Evolutionary conservation across 2,329 filamentous ascomycete genomes (phyloP).

Genomic region (Scedosporium minutisporum): DNA sequence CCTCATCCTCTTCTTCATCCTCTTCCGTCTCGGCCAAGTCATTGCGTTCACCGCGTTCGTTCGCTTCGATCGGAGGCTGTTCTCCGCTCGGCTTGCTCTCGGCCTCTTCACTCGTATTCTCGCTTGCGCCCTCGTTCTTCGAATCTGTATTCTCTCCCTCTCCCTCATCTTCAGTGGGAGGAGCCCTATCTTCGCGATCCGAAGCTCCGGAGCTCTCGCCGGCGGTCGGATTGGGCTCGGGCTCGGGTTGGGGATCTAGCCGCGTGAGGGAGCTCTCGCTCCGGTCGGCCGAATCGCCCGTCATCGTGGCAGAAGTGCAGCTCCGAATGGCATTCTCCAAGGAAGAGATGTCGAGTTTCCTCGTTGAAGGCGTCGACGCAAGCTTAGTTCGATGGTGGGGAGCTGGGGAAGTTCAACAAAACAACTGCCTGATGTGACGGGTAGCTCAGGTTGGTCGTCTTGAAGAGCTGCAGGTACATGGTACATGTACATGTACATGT

Average conservation of each 20-base stretch:
- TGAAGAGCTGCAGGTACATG: background rate
- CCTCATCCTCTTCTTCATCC: constrained; percentile 24
- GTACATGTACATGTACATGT: background rate
- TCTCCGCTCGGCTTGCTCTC: constrained; percentile 10
- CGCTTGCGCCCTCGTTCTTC: constrained; percentile 7
- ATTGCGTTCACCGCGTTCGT: constrained; percentile 9
- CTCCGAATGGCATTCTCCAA: background rate
- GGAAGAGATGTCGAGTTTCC: background rate
- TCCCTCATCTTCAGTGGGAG: background rate
- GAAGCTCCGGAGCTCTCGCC: constrained; percentile 5
- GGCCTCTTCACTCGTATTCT: constrained; percentile 15
- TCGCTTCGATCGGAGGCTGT: background rate
- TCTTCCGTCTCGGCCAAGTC: constrained; percentile 16
- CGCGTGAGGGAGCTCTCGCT: background rate
- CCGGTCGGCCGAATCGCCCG: background rate
- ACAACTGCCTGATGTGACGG: background rate
- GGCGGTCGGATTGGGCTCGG: constrained; percentile 7
- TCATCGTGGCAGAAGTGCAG: background rate
- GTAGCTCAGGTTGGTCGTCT: background rate
- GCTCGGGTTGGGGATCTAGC: constrained; percentile 1
- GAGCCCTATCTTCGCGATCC: constrained; percentile 9
- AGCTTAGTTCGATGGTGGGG: background rate
- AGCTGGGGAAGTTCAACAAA: background rate
- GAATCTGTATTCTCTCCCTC: constrained; percentile 2
- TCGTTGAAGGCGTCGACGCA: background rate